Conservation (phyloP, 148 eudicot genomes). For the Rhododendron ovatum region DNA sequence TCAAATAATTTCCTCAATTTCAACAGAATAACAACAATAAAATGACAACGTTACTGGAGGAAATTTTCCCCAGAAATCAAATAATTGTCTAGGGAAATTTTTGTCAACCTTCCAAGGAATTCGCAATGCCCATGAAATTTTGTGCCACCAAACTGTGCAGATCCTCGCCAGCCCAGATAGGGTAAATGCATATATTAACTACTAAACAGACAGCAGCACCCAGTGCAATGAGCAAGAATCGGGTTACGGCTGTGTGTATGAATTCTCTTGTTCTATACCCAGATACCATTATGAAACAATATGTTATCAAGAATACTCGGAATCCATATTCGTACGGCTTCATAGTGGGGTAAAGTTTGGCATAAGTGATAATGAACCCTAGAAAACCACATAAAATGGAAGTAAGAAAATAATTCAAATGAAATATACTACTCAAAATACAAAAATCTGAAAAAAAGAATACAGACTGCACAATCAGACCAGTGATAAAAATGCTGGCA, state of each 20-base stretch:
- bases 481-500: conserved; percentile 56
- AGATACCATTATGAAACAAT: conserved; percentile 81
- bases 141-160: conserved; percentile 73
- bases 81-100: background rate
- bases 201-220: conserved; percentile 76
- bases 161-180: conserved; percentile 97
- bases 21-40: conserved; percentile 12
- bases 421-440: background rate
- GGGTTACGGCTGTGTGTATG: conserved; percentile 57
- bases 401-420: background rate
- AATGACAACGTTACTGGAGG: background rate
- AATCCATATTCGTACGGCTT: conserved; percentile 92
- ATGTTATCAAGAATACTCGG: conserved; percentile 78
- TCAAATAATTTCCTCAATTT: conserved; percentile 6
- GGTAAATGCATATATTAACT: conserved; percentile 70
- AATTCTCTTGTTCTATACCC: conserved; percentile 77
- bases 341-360: conserved; percentile 76
- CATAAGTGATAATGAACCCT: conserved; percentile 60
- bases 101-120: conserved; percentile 74
- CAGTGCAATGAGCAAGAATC: conserved; percentile 77
- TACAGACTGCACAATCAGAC: conserved; percentile 28
- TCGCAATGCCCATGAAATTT: conserved; percentile 71
- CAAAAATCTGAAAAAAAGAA: background rate
- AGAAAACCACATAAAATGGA: background rate
- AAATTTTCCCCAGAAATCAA: background rate